Percentiles rank a stretch among this genome's conserved stretches.
phyloP scores from a whole-genome alignment of 2,329 filamentous ascomycete genomes.

The Escovopsis sp. region DNA sequence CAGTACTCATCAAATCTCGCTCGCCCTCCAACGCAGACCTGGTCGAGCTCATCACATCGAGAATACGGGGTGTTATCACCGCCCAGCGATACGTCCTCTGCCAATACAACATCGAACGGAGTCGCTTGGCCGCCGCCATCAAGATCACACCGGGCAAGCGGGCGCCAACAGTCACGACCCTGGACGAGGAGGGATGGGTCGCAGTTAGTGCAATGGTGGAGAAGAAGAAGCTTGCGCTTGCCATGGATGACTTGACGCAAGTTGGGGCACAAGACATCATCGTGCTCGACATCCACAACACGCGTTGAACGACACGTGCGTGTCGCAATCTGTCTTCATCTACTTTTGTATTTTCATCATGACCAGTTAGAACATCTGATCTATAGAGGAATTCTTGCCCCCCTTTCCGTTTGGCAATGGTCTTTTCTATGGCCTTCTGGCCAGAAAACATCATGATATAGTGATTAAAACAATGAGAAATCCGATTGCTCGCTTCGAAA shows the following conservation, averaged over 20 bases:
- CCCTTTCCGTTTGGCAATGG: no score
- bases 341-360: no score
- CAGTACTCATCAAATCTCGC: slow-evolving; percentile 84
- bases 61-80: slow-evolving; percentile 87
- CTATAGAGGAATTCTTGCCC: no score
- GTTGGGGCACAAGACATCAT: slow-evolving; percentile 75
- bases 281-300: slow-evolving; percentile 75
- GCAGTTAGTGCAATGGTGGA: slow-evolving; percentile 91
- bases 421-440: no score
- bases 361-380: no score
- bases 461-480: no score
- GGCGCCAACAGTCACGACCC: slow-evolving; percentile 76
- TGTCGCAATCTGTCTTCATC: no score
- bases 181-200: slow-evolving; percentile 85
- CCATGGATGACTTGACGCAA: slow-evolving; percentile 71
- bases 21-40: slow-evolving; percentile 65
- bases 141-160: slow-evolving; percentile 86
- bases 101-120: slow-evolving; percentile 82
- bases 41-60: slow-evolving; percentile 69
- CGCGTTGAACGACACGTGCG: slow-evolving; percentile 25
- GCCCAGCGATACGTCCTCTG: slow-evolving; percentile 90
- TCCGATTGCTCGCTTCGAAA: no score
- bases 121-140: slow-evolving; percentile 49
- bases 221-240: slow-evolving; percentile 68
- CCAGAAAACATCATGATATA: no score